Evolutionary conservation across 1,284 basidiomycete species (phyloP), one percentile per base, ranked within the genome.

Genomic region (Singerocomus inundabilis): DNA sequence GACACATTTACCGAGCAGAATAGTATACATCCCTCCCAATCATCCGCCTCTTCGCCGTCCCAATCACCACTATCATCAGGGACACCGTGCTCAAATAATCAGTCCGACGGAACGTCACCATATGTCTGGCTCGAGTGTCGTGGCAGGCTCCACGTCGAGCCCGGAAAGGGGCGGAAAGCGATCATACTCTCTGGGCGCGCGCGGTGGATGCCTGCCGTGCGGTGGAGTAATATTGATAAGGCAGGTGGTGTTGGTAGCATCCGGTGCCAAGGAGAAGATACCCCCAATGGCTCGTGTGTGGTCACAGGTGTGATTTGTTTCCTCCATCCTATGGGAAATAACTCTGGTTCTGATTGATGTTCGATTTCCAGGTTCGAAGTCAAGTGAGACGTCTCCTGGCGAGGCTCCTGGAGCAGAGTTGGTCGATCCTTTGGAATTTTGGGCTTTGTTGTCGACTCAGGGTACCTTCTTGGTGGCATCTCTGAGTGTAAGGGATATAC

Each of bases 91-190:
- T 44, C 48, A 25, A 42, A 29, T 8, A 43, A 48, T 31, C 1
- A 32, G 2, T 36, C 44, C 1, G 49, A 44, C 13, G 42, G 38
- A 15, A 68, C 48, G 39, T 82, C 79, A 3, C 71, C 74, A 4
- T 93, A 88, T 69, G 78, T 92, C 24, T 96, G 93, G 93, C 73
- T 96, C 25, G 91, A 95, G 63, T 88, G 83, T 48, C 76, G 85
- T n/a, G 93, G 93, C 2, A 76, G 91, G 35, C 72, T 96, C 33
- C 88, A 94, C 61, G 80, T 90, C 49, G 92, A 95, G 70, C 86
- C 91, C 0, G 91, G 92, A 2, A 95, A 94, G 64, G 91, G 91
- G 0, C 75, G 91, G 37, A 95, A 96, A 65, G 89, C 91, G 3
- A 91, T 96, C 59, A 82, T 96, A 37, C 75, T 95, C 18, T 84